Evolutionary conservation across 1,139 yeast genomes (phyloP).

Genomic region (Candida glucosophila): DNA sequence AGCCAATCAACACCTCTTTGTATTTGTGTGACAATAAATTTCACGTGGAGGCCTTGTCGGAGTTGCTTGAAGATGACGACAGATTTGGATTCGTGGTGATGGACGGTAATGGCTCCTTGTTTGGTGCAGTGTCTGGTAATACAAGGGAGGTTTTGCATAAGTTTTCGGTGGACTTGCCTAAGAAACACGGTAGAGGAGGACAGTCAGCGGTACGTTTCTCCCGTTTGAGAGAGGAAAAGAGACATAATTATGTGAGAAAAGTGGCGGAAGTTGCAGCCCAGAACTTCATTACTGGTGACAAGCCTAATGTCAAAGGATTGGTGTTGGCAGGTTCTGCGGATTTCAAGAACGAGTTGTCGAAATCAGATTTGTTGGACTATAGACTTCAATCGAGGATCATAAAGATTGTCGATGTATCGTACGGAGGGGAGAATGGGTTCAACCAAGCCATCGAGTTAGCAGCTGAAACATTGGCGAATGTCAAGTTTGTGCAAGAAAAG

Average conservation of each 20-base stretch:
- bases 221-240: conserved; percentile 96
- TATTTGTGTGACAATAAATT: conserved; percentile 96
- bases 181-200: conserved; percentile 99
- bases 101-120: conserved; percentile 98
- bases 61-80: conserved; percentile 89
- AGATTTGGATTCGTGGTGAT: conserved; percentile 93
- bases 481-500: conserved; percentile 96
- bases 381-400: conserved; percentile 84
- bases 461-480: conserved; percentile 93
- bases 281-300: conserved; percentile 86
- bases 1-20: conserved; percentile 93
- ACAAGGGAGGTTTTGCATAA: conserved; percentile 94
- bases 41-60: conserved; percentile 94
- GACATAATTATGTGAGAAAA: conserved; percentile 96
- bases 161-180: conserved; percentile 94
- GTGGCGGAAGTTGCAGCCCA: conserved; percentile 98
- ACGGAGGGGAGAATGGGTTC: conserved; percentile 98
- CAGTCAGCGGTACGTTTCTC: conserved; percentile 99
- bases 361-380: conserved; percentile 85
- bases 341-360: conserved; percentile 88
- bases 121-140: conserved; percentile 95
- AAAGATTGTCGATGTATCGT: conserved; percentile 91
- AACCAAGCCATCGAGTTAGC: conserved; percentile 97
- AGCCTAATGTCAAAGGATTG: conserved; percentile 87
- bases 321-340: conserved; percentile 98